Conservation (phyloP, 1,139 yeast species). For the Protomyces macrosporus region DNA sequence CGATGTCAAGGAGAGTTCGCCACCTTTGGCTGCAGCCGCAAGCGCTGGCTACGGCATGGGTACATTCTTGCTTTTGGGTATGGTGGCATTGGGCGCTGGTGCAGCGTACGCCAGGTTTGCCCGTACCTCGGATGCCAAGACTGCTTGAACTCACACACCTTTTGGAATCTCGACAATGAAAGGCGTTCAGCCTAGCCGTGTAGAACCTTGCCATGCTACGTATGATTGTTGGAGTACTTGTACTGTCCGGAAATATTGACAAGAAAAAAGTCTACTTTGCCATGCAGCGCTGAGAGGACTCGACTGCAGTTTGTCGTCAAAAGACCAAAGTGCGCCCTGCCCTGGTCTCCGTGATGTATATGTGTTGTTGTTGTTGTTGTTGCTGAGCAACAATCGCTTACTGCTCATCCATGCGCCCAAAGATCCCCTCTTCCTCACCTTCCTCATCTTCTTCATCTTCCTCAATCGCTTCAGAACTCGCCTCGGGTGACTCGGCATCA, state of each 20-base stretch:
- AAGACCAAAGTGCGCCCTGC: too few species aligned
- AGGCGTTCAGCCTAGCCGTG: too few species aligned
- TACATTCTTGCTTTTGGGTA: background rate
- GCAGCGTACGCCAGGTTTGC: background rate
- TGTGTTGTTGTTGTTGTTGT: too few species aligned
- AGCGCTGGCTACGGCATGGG: background rate
- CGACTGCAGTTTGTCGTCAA: too few species aligned
- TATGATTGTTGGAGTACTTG: too few species aligned
- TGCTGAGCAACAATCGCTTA: background rate
- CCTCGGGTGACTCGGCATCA: constrained; percentile 17
- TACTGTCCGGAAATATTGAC: too few species aligned
- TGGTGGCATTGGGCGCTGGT: background rate
- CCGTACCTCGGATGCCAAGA: background rate
- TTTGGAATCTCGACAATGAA: too few species aligned
- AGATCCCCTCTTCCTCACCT: constrained; percentile 22
- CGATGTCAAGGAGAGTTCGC: background rate
- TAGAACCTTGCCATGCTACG: too few species aligned
- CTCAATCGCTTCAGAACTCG: constrained; percentile 12
- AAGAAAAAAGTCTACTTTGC: too few species aligned
- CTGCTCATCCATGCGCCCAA: constrained; percentile 21
- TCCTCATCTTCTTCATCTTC: constrained; percentile 22
- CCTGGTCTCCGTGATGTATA: too few species aligned
- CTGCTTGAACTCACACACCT: background rate
- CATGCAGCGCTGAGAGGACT: too few species aligned
- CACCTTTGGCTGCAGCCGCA: too few species aligned